Percentiles rank a stretch among this genome's conserved stretches.
These are phyloP conservation scores for Mucor velutinosus DNA, from an alignment of 371 early-diverging fungal species.

Conservation along the genomic window DNA sequence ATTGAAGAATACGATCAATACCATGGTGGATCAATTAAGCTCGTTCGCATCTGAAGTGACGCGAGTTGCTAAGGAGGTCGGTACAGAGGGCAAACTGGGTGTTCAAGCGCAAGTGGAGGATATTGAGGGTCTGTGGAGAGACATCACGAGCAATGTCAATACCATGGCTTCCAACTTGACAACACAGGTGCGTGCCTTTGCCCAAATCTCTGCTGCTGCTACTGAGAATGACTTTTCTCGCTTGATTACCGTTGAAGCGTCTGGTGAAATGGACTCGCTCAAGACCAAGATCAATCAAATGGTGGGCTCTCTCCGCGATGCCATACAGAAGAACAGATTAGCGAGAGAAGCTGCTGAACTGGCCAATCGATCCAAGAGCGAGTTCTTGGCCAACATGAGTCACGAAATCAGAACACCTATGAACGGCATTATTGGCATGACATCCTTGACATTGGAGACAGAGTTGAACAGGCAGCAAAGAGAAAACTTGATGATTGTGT, in stretches of 20 bases:
- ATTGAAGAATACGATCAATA: slow-evolving; percentile 55
- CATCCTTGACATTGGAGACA: slow-evolving; percentile 62
- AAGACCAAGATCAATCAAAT: slow-evolving; percentile 81
- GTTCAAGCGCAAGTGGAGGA: slow-evolving; percentile 48
- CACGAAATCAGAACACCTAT: slow-evolving; percentile 80
- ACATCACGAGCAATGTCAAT: slow-evolving; percentile 61
- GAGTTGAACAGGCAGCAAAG: slow-evolving; percentile 75
- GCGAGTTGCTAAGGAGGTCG: slow-evolving; percentile 53
- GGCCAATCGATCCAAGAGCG: slow-evolving; percentile 75
- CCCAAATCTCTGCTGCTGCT: slow-evolving; percentile 63
- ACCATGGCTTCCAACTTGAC: slow-evolving; percentile 58
- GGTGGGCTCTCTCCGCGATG: slow-evolving; percentile 67
- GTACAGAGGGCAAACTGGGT: slow-evolving; percentile 53
- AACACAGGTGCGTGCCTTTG: slow-evolving; percentile 63
- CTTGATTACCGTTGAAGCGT: slow-evolving; percentile 71
- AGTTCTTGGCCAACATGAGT: slow-evolving; percentile 78
- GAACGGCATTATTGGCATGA: slow-evolving; percentile 83
- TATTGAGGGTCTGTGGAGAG: slow-evolving; percentile 69
- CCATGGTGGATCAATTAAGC: slow-evolving; percentile 56
- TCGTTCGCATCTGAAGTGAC: slow-evolving; percentile 53
- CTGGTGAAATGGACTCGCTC: slow-evolving; percentile 77
- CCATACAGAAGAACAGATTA: slow-evolving; percentile 69
- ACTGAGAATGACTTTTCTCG: slow-evolving; percentile 69
- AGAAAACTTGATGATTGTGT: slow-evolving; percentile 75
- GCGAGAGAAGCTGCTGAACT: slow-evolving; percentile 77